These are phyloP conservation scores for Pouteria campechiana DNA, from an alignment of 179 eudicot species.

Conservation along the genomic window DNA sequence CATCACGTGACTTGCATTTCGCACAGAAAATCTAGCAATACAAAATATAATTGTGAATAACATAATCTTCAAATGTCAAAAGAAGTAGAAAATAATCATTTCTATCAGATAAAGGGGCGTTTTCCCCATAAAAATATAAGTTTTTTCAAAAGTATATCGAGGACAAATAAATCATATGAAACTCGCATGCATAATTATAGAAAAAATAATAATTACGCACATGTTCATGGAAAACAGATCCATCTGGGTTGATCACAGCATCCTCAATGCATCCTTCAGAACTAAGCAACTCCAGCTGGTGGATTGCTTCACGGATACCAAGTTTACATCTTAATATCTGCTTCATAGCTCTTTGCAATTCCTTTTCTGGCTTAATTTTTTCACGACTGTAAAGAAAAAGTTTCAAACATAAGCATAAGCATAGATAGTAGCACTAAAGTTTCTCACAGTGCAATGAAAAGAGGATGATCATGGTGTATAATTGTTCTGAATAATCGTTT, in stretches of 20 bases:
- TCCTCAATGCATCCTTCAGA: conserved; percentile 75
- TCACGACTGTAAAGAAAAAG: conserved; percentile 47
- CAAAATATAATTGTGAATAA: no score
- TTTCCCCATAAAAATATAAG: no score
- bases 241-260: conserved; percentile 71
- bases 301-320: conserved; percentile 82
- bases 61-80: no score
- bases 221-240: conserved; percentile 92
- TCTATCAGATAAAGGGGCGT: no score
- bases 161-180: no score
- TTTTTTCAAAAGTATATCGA: no score
- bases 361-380: conserved; percentile 84
- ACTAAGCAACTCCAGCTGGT: conserved; percentile 71
- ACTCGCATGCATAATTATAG: background rate
- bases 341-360: conserved; percentile 73
- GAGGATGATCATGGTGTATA: no score
- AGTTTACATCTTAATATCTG: conserved; percentile 85
- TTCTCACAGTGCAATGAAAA: no score
- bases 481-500: no score
- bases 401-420: no score
- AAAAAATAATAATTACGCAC: conserved; percentile 28
- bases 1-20: conserved; percentile 76
- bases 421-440: no score
- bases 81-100: no score
- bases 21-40: conserved; percentile 93